Evolutionary conservation across 306 rosid genomes (phyloP).

Genomic region (Amphicarpaea edgeworthii): DNA sequence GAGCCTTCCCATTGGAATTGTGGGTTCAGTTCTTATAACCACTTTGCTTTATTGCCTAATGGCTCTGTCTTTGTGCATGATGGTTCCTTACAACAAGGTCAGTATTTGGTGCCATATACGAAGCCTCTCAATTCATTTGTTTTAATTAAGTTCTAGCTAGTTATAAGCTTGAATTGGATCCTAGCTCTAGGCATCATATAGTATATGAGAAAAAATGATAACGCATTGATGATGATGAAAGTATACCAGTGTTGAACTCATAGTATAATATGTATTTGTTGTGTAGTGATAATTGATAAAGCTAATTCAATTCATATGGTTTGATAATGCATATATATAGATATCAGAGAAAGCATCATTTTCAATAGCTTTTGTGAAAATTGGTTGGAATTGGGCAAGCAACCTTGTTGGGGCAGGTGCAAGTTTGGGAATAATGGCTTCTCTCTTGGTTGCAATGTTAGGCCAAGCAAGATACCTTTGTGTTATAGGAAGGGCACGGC

Average conservation of each 20-base stretch:
- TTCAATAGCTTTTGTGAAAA: conserved; percentile 68
- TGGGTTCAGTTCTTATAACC: conserved; percentile 89
- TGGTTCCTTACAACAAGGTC: conserved; percentile 85
- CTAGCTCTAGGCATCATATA: neutral
- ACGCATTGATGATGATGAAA: no score
- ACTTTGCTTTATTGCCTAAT: conserved; percentile 85
- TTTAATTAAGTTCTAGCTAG: neutral
- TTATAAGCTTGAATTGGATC: conserved; percentile 31
- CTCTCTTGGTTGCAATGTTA: conserved; percentile 90
- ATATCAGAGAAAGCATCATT: conserved; percentile 70
- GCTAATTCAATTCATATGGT: conserved; percentile 1
- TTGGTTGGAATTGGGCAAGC: conserved; percentile 92
- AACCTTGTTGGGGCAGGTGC: conserved; percentile 90
- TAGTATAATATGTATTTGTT: neutral
- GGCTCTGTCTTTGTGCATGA: conserved; percentile 82
- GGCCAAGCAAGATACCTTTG: conserved; percentile 98
- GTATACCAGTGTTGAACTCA: no score
- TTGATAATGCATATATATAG: no score
- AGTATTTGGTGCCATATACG: neutral
- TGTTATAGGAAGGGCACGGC: conserved; percentile 88
- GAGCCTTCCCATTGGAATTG: conserved; percentile 84
- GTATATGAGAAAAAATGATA: no score
- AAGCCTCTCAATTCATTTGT: neutral
- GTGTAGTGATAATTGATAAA: conserved; percentile 30
- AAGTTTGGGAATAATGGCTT: conserved; percentile 73